phyloP scores from a whole-genome alignment of 1,284 basidiomycete genomes.

The Puccinia horiana region DNA sequence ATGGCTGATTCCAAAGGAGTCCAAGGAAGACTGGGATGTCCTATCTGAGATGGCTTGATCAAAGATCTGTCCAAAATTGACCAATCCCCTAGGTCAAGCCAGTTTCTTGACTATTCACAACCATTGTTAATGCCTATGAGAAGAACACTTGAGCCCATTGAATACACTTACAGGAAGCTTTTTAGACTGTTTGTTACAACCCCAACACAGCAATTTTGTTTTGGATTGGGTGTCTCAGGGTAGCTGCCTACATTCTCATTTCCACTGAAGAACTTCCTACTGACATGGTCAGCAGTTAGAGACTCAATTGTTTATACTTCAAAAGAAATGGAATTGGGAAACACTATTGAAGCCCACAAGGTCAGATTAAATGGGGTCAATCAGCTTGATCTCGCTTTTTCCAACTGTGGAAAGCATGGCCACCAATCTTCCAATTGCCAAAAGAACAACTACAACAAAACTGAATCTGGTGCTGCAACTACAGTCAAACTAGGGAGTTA shows the following conservation, averaged over 20 bases:
- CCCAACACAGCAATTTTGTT: neutral
- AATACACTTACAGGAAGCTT: neutral
- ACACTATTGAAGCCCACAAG: neutral
- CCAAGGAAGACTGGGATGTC: neutral
- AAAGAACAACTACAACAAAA: neutral
- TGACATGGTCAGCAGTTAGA: neutral
- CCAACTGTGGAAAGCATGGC: neutral
- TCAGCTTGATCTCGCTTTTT: neutral
- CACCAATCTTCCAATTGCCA: neutral
- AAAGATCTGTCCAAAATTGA: neutral
- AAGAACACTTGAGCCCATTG: neutral
- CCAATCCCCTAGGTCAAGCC: neutral
- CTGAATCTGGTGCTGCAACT: neutral
- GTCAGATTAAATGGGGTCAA: neutral
- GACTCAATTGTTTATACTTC: neutral
- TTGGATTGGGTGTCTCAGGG: neutral
- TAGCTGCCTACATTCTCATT: neutral
- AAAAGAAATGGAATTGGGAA: neutral
- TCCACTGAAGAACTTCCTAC: neutral
- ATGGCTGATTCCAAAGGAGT: neutral
- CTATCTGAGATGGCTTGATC: neutral
- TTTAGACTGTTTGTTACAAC: neutral
- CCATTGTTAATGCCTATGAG: constrained; percentile 1
- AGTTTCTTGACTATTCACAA: neutral
- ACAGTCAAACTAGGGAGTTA: neutral